phyloP scores from a whole-genome alignment of 192 early-diverging fungal species.

The Radiomyces spectabilis region DNA sequence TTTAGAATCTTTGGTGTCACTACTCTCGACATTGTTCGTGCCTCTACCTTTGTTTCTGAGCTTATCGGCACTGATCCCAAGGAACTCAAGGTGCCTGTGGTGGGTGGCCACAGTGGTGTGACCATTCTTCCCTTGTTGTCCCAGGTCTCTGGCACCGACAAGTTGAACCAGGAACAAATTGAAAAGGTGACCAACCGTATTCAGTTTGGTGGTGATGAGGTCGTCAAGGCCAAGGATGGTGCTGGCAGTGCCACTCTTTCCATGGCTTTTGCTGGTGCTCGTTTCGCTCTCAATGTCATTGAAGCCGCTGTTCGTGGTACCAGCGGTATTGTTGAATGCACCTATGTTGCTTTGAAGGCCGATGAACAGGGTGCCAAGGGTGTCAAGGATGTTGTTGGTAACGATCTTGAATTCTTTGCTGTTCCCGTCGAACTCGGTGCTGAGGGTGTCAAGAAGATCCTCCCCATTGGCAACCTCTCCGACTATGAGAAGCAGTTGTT shows the following conservation, averaged over 20 bases:
- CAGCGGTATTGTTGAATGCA: constrained; percentile 78
- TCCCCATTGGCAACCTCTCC: constrained; percentile 64
- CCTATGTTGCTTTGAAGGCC: constrained; percentile 65
- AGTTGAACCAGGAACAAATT: constrained; percentile 73
- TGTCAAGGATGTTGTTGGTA: constrained; percentile 41
- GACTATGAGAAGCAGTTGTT: constrained; percentile 80
- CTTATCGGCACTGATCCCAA: constrained; percentile 65
- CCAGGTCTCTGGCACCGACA: constrained; percentile 53
- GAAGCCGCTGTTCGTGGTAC: constrained; percentile 59
- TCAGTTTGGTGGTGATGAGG: constrained; percentile 97
- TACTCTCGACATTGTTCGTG: constrained; percentile 90
- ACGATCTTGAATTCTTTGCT: constrained; percentile 62
- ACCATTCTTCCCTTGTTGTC: constrained; percentile 92
- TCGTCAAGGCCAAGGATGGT: constrained; percentile 96
- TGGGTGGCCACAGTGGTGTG: constrained; percentile 93
- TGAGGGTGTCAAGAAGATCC: constrained; percentile 81
- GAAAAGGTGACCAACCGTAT: constrained; percentile 90
- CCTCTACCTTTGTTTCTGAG: constrained; percentile 83
- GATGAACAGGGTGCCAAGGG: constrained; percentile 39
- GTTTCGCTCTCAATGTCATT: constrained; percentile 85
- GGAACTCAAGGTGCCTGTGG: constrained; percentile 68
- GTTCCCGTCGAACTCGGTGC: constrained; percentile 64
- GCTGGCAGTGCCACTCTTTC: constrained; percentile 82
- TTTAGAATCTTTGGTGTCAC: constrained; percentile 86
- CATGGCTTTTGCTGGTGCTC: constrained; percentile 79